Evolutionary conservation across 768 basidiomycete genomes (phyloP), one percentile per base, ranked within the genome.

Genomic region (Amanita molliuscula): DNA sequence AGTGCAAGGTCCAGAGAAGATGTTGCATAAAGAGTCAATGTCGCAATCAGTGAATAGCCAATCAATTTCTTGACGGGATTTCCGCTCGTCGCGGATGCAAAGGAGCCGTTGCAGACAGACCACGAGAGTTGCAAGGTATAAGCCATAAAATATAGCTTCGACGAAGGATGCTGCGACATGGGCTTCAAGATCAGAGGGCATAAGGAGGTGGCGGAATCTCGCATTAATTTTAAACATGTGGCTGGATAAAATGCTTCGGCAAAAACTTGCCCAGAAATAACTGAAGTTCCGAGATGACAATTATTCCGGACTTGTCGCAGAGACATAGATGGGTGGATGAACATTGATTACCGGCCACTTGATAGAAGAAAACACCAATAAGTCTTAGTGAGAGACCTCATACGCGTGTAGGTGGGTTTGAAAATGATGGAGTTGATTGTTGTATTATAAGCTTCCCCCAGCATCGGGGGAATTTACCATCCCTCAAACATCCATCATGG

Each of bases 401-500:
- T 26, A 3, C 7, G 23, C 2, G 23, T 23, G 23, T 23, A 4
- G 23, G 25, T 7, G 6, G 6, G 25, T 26, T 26, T 26, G 25
- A 26, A 26, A 26, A 26, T 6, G 25, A 26, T 26, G 25, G 6
- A 6, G 25, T 6, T 26, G 25, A 26, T 6, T 26, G 25, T 6
- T 26, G 25, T 26, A 26, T 26, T 5, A 26, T 26, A 26, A 51
- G 85, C 71, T 42, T 74, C 64, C 28, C 84, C 82, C 83, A 6
- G 84, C 65, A 6, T 82, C 82, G 9, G 77, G 73, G 0, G 71
- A 23, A 23, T 23, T 23, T 23, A 23, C 23, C 23, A 23, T 23
- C 23, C 23, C 23, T 23, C 23, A 52, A 62, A 36, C 47, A 71
- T 74, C 71, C 59, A 65, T 48, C 10, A 77, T 64, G 16, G 71